Evolutionary conservation across 2,329 filamentous ascomycete species (phyloP).

Genomic region (Mollisiaceae sp.): DNA sequence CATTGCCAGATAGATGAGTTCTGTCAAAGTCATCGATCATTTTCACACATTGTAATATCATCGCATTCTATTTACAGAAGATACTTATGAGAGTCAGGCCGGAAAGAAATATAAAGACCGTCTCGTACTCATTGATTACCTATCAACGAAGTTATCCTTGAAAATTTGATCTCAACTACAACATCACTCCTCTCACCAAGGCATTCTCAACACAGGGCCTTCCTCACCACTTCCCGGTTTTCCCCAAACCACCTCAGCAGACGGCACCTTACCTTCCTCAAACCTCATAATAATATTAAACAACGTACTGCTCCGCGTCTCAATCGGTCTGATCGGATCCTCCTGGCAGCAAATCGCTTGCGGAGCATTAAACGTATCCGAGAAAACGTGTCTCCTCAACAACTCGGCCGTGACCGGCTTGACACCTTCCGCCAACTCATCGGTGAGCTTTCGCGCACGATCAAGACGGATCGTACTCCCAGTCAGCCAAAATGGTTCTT

Average conservation of each 20-base stretch:
- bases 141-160: no score
- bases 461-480: slow-evolving; percentile 44
- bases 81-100: no score
- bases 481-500: slow-evolving; percentile 43
- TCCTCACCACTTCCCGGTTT: slow-evolving; percentile 27
- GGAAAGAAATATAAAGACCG: no score
- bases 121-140: no score
- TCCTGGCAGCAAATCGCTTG: slow-evolving; percentile 45
- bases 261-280: slow-evolving; percentile 25
- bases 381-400: slow-evolving; percentile 44
- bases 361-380: slow-evolving; percentile 44
- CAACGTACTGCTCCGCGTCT: slow-evolving; percentile 42
- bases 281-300: slow-evolving; percentile 47
- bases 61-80: no score
- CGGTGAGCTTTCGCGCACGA: slow-evolving; percentile 37
- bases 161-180: background rate
- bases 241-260: slow-evolving; percentile 43
- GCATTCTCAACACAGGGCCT: slow-evolving; percentile 27
- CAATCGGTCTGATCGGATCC: slow-evolving; percentile 38
- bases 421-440: slow-evolving; percentile 34
- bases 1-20: no score
- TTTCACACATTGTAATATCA: no score
- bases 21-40: no score
- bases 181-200: slow-evolving; percentile 20
- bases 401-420: slow-evolving; percentile 32